Evolutionary conservation across 169 alveolate species (phyloP).

Genomic region (Cryptosporidium bovis): DNA sequence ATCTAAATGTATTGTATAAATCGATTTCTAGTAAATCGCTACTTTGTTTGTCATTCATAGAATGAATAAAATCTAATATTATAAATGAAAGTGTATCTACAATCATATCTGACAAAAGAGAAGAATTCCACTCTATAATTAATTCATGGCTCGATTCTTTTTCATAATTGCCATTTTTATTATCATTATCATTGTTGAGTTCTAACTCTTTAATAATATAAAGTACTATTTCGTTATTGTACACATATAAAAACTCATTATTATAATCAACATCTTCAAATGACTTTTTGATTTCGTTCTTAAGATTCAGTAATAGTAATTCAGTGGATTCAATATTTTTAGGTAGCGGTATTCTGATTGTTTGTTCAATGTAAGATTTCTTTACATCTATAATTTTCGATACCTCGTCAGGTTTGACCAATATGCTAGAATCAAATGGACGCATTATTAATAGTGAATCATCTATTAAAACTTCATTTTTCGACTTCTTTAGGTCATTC

Average conservation of each 20-base stretch:
- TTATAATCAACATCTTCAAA: slow-evolving; percentile 32
- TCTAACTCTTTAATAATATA: slow-evolving; percentile 16
- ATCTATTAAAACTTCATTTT: slow-evolving; percentile 10
- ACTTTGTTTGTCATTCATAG: not conserved
- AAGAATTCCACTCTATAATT: slow-evolving; percentile 59
- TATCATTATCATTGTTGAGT: not conserved
- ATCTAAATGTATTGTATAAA: slow-evolving; percentile 33
- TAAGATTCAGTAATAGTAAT: not conserved
- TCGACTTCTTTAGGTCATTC: not conserved
- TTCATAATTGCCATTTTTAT: not conserved
- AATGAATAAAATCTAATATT: slow-evolving; percentile 31
- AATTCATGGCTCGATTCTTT: not conserved
- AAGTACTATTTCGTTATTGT: slow-evolving; percentile 13
- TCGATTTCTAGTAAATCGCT: not conserved
- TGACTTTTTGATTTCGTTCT: slow-evolving; percentile 14
- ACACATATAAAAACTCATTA: slow-evolving; percentile 9
- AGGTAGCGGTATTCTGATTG: slow-evolving; percentile 52
- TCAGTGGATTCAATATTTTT: not conserved
- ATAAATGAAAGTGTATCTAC: slow-evolving; percentile 67
- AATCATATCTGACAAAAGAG: slow-evolving; percentile 25
- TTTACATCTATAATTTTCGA: slow-evolving; percentile 42
- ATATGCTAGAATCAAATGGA: slow-evolving; percentile 47
- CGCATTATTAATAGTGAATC: slow-evolving; percentile 53
- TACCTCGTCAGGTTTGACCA: slow-evolving; percentile 45
- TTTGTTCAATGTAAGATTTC: slow-evolving; percentile 48